These are phyloP conservation scores for Polyplosphaeria fusca DNA, from an alignment of 495 filamentous ascomycete genomes.

Conservation along the genomic window DNA sequence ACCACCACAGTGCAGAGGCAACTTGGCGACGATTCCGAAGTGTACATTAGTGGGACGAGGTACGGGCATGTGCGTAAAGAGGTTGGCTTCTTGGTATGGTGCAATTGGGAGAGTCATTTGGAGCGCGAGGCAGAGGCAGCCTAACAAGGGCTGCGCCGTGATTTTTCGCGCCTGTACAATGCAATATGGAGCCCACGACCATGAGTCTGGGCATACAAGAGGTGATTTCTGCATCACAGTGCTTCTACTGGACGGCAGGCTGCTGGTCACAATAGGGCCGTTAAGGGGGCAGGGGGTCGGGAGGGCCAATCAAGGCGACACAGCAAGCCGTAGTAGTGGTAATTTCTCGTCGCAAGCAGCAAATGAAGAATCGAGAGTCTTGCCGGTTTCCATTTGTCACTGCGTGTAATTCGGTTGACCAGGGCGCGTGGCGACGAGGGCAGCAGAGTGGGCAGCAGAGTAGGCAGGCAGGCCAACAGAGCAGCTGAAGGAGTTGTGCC, in stretches of 20 bases:
- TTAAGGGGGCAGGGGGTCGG: background rate
- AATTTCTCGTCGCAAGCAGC: constrained; percentile 19
- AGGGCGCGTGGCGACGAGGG: background rate
- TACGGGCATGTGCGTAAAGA: background rate
- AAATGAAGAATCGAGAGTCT: background rate
- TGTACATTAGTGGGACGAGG: too few relatives aligned
- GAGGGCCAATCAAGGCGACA: constrained; percentile 1
- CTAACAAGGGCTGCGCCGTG: background rate
- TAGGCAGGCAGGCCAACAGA: background rate
- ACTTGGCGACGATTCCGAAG: too few relatives aligned
- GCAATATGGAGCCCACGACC: background rate
- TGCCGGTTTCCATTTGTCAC: constrained; percentile 14
- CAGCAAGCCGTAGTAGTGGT: constrained; percentile 24
- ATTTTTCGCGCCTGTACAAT: background rate
- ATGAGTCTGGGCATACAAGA: background rate
- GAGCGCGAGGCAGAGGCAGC: background rate
- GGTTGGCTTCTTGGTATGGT: background rate
- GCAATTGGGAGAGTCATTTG: background rate
- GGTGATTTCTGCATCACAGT: background rate
- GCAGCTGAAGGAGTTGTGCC: background rate
- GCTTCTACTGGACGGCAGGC: constrained; percentile 15
- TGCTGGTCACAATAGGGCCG: constrained; percentile 5
- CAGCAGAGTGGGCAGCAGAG: background rate
- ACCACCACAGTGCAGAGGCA: too few relatives aligned
- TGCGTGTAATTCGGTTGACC: background rate